phyloP scores from a whole-genome alignment of 768 basidiomycete genomes.

The Tulasnella sp. region DNA sequence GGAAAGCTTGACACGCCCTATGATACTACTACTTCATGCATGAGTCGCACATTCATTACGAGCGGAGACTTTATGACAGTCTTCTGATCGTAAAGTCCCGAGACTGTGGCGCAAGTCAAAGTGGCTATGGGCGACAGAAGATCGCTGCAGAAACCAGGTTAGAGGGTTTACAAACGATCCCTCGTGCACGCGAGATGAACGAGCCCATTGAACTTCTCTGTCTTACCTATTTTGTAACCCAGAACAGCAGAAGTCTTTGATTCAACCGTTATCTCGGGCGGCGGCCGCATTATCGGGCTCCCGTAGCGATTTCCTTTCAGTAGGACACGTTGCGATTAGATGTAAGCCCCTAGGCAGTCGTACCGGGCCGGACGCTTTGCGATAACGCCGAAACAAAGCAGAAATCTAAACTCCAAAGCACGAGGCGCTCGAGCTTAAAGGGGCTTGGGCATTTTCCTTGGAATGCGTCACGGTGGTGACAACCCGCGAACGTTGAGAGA shows the following conservation, averaged over 20 bases:
- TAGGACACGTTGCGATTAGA: neutral
- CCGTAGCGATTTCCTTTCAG: neutral
- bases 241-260: neutral
- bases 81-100: conserved; percentile 11
- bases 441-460: neutral
- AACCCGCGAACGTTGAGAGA: neutral
- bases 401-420: neutral
- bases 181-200: neutral
- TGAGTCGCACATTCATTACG: conserved; percentile 7
- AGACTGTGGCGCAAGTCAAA: conserved; percentile 5
- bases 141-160: neutral
- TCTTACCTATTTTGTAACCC: neutral
- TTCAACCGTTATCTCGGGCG: conserved; percentile 1
- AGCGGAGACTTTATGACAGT: conserved; percentile 3
- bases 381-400: neutral
- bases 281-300: neutral
- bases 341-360: neutral
- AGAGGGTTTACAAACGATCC: neutral
- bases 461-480: neutral
- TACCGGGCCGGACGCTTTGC: neutral
- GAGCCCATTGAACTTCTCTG: neutral
- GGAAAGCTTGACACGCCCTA: neutral
- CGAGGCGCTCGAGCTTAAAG: neutral
- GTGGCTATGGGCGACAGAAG: neutral
- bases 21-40: neutral